Evolutionary conservation across 2,329 filamentous ascomycete species (phyloP), one percentile per base, ranked within the genome.

Genomic region (Colletotrichum echinochloae): DNA sequence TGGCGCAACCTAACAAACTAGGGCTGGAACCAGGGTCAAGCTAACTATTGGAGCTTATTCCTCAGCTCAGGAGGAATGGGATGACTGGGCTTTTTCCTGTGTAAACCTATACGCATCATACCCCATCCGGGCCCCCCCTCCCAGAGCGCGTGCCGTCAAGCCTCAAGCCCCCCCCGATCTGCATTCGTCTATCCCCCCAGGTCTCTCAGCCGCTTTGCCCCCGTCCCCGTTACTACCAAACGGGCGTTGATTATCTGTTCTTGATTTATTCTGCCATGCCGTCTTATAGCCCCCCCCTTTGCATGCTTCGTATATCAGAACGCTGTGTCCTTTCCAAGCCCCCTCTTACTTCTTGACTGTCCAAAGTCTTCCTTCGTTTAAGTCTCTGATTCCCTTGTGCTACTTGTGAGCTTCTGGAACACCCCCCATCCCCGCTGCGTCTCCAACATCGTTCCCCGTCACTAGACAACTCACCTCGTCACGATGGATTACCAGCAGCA

Each of bases 1-100:
- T 55, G 66, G 56, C 67, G 64, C 55, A 14, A 14, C 46, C 51
- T 62, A 62, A 55, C 51, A 33, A 46, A 41, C 46, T 71, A 71
- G 68, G 44, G 65, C 23, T 35, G 28, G 6, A 23, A 39, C 64
- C 14, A 37, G 65, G 33, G 51, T 68, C 46, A 33, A 63, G 26
- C 8, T 26, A 23, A 26, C 52, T 39, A 28, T 9, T 48, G 68
- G 46, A 44, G 49, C 44, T 63, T 67, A 55, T 20, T 28, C 23
- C 55, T 60, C 49, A 51, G 52, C 60, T 57, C 41, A 39, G 16
- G 26, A 54, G 48, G 30, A 18, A 44, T 26, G n/a, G n/a, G n/a
- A n/a, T 3, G 2, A 23, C 35, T 49, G 18, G 18, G 5, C 18
- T 26, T 14, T 51, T n/a, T n/a, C n/a, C n/a, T n/a, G 61, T 64